A percentile compares a stretch with the other conserved stretches of the same genome.
Evolutionary conservation across 169 alveolate genomes (phyloP).

Genomic region (Plasmodium inui): DNA sequence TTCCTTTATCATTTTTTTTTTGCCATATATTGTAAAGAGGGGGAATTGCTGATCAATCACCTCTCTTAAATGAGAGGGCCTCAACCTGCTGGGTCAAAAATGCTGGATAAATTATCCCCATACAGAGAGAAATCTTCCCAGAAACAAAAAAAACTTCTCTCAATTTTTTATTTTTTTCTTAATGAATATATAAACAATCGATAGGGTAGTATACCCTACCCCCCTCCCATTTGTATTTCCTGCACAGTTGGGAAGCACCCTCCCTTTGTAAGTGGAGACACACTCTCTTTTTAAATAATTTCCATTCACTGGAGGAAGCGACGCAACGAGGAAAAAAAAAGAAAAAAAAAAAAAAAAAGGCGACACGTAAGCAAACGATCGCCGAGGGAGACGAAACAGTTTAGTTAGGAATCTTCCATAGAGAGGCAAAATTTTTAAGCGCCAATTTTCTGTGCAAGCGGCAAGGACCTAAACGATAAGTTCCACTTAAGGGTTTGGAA

Average conservation of each 20-base stretch:
- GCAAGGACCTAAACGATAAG: not conserved
- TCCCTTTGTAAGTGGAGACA: not conserved
- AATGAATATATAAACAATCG: not conserved
- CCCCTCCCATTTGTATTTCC: not conserved
- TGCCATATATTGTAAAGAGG: not conserved
- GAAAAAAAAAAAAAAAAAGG: not conserved
- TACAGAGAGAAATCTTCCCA: not conserved
- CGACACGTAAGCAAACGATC: not conserved
- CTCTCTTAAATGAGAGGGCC: not conserved
- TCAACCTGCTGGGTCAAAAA: not conserved
- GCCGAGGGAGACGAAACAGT: not conserved
- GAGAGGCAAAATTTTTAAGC: not conserved
- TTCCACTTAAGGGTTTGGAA: not conserved
- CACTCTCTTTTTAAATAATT: not conserved
- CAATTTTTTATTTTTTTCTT: not conserved
- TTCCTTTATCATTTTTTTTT: not conserved
- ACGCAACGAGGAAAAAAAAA: not conserved
- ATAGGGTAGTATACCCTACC: not conserved
- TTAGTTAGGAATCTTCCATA: not conserved
- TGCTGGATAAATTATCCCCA: not conserved
- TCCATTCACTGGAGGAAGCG: not conserved
- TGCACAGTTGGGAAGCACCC: not conserved
- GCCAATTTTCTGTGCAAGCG: not conserved
- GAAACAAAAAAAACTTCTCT: not conserved
- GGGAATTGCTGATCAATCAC: not conserved